Conservation (phyloP, 805 yeast genomes). For the Suhomyces faveliae region DNA sequence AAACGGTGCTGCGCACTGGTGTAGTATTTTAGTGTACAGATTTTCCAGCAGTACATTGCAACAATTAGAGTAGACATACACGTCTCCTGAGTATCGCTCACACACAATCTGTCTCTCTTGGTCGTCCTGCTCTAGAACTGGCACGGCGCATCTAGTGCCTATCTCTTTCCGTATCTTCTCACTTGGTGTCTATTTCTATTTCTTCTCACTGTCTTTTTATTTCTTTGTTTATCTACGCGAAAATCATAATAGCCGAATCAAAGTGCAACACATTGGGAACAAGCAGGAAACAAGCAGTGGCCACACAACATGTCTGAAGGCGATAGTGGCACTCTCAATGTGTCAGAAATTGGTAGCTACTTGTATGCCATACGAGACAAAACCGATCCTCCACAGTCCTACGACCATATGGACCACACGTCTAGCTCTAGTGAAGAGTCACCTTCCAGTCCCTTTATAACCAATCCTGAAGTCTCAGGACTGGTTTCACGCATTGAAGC, state of each 20-base stretch:
- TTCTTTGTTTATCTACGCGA: background rate
- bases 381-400: background rate
- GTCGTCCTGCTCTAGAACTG: no score
- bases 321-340: constrained; percentile 3
- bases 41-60: no score
- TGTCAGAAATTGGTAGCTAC: constrained; percentile 1
- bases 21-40: no score
- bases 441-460: constrained; percentile 11
- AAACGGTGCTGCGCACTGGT: no score
- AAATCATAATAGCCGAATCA: background rate
- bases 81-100: no score
- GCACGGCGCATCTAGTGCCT: no score
- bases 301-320: background rate
- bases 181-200: background rate
- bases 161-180: no score
- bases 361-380: constrained; percentile 1
- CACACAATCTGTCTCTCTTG: no score
- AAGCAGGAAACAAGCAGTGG: background rate
- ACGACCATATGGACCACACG: background rate
- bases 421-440: background rate
- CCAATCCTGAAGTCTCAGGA: constrained; percentile 9
- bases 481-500: background rate
- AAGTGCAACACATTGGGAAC: background rate
- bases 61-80: no score
- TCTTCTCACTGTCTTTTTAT: no score